phyloP scores from a whole-genome alignment of 2,329 filamentous ascomycete genomes.

The Chaetothyriales sp. region DNA sequence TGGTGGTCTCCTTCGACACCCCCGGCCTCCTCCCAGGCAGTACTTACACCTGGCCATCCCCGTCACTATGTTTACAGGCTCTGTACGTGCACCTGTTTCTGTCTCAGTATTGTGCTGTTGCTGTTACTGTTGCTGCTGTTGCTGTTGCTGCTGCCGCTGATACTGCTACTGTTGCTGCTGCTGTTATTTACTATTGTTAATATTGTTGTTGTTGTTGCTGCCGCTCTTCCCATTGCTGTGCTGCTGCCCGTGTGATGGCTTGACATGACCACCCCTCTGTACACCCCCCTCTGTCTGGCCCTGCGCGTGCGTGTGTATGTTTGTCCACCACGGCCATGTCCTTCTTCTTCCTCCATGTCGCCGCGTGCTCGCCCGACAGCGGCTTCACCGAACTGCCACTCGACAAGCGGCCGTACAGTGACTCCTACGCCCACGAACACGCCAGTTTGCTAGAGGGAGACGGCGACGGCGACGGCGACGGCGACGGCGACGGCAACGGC shows the following conservation, averaged over 20 bases:
- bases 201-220: background rate
- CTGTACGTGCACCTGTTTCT: background rate
- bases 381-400: conserved; percentile 12
- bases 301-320: no score
- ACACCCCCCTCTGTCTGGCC: background rate
- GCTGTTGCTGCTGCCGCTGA: background rate
- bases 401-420: background rate
- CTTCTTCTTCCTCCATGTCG: conserved; percentile 11
- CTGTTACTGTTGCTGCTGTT: background rate
- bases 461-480: conserved; percentile 1
- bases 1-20: background rate
- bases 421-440: conserved; percentile 8
- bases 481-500: no score
- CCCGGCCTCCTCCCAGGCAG: no score
- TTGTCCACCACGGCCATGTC: conserved; percentile 12
- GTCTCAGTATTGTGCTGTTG: background rate
- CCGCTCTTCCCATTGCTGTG: background rate
- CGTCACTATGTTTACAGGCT: background rate
- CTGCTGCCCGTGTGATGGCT: conserved; percentile 2
- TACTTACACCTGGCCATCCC: background rate
- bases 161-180: background rate
- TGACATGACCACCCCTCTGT: conserved; percentile 4
- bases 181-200: no score
- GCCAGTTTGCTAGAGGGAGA: conserved; percentile 5
- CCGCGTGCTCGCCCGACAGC: conserved; percentile 16